Evolutionary conservation across 2,329 filamentous ascomycete species (phyloP).

Genomic region (Aureobasidium sp.): DNA sequence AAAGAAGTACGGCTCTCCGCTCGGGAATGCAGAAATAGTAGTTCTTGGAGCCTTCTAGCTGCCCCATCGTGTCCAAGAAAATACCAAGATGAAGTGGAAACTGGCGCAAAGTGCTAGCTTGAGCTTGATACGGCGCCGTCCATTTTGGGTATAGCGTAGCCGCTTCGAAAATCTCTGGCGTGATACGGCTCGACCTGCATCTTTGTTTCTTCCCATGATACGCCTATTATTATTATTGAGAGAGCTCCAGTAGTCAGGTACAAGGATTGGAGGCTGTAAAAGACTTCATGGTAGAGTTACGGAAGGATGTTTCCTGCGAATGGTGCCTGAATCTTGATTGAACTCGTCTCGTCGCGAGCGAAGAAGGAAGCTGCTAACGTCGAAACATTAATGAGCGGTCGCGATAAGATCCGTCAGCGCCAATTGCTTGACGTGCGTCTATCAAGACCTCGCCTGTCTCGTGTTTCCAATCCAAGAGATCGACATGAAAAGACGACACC

Average conservation of each 20-base stretch:
- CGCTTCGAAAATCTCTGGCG: background rate
- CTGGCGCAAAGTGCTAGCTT: background rate
- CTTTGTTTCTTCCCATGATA: background rate
- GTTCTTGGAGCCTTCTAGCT: background rate
- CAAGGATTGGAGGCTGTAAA: background rate
- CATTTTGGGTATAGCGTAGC: background rate
- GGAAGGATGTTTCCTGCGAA: background rate
- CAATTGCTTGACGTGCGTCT: background rate
- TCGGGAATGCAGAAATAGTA: conserved; percentile 5
- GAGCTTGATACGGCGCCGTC: background rate
- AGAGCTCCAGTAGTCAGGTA: background rate
- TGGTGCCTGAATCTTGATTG: background rate
- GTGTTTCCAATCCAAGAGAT: background rate
- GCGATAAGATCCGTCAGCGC: no score
- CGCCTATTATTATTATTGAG: background rate
- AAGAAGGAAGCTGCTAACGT: background rate
- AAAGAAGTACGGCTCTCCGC: conserved; percentile 11
- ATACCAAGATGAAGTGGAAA: conserved; percentile 6
- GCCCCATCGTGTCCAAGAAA: background rate
- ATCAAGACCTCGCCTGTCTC: background rate
- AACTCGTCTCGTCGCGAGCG: background rate
- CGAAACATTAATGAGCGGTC: background rate
- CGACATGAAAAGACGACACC: background rate
- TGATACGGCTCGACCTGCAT: background rate
- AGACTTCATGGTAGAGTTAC: background rate